Evolutionary conservation across 2,329 filamentous ascomycete species (phyloP), one percentile per base, ranked within the genome.

Genomic region (Ophiosphaerella narmari): DNA sequence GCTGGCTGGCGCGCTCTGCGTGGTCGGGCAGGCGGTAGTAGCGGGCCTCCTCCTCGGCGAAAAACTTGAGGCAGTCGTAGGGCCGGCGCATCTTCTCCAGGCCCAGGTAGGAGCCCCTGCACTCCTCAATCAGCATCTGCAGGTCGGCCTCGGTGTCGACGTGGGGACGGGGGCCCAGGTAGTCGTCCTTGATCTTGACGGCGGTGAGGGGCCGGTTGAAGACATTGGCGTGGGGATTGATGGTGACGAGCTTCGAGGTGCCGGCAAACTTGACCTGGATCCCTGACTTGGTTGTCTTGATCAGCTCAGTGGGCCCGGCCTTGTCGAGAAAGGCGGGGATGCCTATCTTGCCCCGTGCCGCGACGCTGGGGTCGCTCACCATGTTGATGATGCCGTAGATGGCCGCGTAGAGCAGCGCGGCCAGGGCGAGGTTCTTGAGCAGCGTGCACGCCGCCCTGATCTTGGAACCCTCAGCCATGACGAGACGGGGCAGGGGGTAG

Each of bases 71-170:
- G 57, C 80, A 83, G 47, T 80, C 77, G 43, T 77, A 77, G 3
- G 82, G 79, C 56, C 79, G 78, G 43, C 77, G 70, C 80, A 82
- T 81, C 72, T 79, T 81, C 67, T 83, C 80, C 18, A 82, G 68
- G n/a, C 78, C 77, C 41, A 66, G 62, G 53, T 80, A 79, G 33
- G 78, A 77, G 12, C 81, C 81, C 56, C 80, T 70, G 64, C 81
- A 83, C 54, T 78, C 74, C 55, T 82, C 77, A 9, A 83, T 75
- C 46, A 83, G 60, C 66, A 76, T 74, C 44, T 79, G 74, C 46
- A 82, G 66, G 55, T 83, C 79, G 16, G 80, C 81, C 60, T 80
- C 75, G 16, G 78, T 81, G 58, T 83, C 78, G 37, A 80, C 74
- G 55, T 81, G 72, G 4, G 80, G 80, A 40, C 81, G 73, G 31